phyloP scores from a whole-genome alignment of 495 filamentous ascomycete genomes.

The Aspergillus carlsbadensis region DNA sequence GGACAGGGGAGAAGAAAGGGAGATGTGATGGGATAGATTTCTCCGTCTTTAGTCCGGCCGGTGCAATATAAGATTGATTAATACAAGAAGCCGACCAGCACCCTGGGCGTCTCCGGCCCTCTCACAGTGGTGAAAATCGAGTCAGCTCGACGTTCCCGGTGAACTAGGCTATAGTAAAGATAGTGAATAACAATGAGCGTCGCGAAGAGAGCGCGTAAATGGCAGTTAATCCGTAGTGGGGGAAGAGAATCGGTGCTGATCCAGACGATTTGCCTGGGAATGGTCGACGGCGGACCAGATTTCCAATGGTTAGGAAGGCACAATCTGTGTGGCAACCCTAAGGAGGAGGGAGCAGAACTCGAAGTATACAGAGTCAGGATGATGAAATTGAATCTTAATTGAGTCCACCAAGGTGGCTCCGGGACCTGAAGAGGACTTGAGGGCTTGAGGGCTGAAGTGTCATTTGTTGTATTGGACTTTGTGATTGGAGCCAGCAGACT shows the following conservation, averaged over 20 bases:
- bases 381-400: neutral
- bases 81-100: constrained; percentile 1
- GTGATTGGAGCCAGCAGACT: constrained; percentile 6
- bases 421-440: no score
- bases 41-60: neutral
- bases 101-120: constrained; percentile 9
- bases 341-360: neutral
- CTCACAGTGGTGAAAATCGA: neutral
- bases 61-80: constrained; percentile 3
- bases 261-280: neutral
- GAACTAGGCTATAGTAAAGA: neutral
- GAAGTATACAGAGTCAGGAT: neutral
- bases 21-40: constrained; percentile 6
- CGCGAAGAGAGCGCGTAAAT: neutral
- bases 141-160: neutral
- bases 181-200: neutral
- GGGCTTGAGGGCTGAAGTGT: neutral
- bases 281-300: constrained; percentile 8
- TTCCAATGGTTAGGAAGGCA: constrained; percentile 6
- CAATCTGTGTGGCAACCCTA: neutral
- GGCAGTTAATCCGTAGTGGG: neutral
- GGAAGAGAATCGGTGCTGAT: neutral
- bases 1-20: constrained; percentile 9
- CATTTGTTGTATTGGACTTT: neutral
- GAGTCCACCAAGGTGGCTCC: no score